Base-by-base conservation (phyloP, 352 stramenopile species). In the Phytophthora chlamydospora region DNA sequence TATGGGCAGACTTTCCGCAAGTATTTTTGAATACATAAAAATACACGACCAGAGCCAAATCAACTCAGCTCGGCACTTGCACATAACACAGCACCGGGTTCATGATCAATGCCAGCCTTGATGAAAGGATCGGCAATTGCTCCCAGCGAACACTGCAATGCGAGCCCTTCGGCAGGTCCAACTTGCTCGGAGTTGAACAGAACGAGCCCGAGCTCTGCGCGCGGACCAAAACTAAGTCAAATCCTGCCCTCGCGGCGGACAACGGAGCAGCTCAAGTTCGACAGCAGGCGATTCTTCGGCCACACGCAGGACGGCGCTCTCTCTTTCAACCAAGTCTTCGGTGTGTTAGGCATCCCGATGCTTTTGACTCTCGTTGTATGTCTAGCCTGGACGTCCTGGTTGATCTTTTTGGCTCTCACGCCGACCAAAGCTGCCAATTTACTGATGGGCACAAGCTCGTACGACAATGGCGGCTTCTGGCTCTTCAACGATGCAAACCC, bases 401-500 rank as follows among this genome's bases (percentile, higher is more conserved):
- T 83, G 6, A 54, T 75, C n/a, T 47, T 73, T 10, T 52, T 83
- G 16, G 80, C 76, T 29, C 42, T 74, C 2, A 21, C 48, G 0
- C 76, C 76, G 0, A 84, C 77, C 19, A 47, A 53, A 13, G 58
- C 56, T 1, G 76, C 66, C 0, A 84, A 85, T 59, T 55, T 65
- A 27, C 33, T 88, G 2, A 84, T 83, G 78, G 46, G 80, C 53
- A 84, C 73, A 0, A 46, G 49, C 4, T 58, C 67, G 12, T 76
- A 83, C 29, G 73, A 88, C 35, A 60, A 75, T 29, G 78, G 73
- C 1, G 50, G 66, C 4, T 88, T 85, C 50, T 88, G 75, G 75
- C 56, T 72, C 33, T 58, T 79, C 41, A 59, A 54, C 29, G 63
- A 63, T 33, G 16, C 43, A 14, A 43, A 57, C 4, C 11, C 44